Evolutionary conservation across 2,329 filamentous ascomycete species (phyloP).

Genomic region (Fusarium goolgardi): DNA sequence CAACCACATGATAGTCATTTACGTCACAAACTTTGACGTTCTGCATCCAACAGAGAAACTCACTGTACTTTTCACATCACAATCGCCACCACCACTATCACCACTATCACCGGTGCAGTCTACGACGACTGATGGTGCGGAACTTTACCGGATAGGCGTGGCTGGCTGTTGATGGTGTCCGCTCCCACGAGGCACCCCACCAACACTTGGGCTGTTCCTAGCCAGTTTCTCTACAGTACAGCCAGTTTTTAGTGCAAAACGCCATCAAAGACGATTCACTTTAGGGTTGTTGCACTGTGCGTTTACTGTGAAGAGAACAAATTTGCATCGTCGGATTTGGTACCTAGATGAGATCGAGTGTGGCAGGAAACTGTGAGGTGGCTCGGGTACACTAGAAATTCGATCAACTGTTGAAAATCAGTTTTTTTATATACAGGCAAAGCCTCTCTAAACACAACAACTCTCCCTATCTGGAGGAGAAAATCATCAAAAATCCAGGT

Average conservation of each 20-base stretch:
- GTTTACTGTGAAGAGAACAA: conserved; percentile 19
- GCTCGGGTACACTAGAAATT: background rate
- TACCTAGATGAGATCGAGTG: conserved; percentile 3
- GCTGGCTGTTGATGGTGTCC: conserved; percentile 33
- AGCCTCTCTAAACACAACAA: background rate
- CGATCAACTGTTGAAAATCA: background rate
- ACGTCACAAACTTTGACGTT: conserved; percentile 38
- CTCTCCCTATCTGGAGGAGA: too few relatives aligned
- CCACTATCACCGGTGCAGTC: conserved; percentile 16
- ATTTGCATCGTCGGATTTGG: background rate
- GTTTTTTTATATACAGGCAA: background rate
- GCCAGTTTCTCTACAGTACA: conserved; percentile 3
- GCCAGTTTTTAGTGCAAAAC: conserved; percentile 39
- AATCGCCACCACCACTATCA: conserved; percentile 23
- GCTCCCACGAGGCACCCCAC: conserved; percentile 45
- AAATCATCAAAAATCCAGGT: background rate
- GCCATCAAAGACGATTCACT: conserved; percentile 22
- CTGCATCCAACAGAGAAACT: conserved; percentile 23
- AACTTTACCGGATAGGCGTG: conserved; percentile 43
- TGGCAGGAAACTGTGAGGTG: background rate
- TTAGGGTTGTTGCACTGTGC: conserved; percentile 26
- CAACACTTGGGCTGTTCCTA: conserved; percentile 32
- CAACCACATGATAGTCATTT: conserved; percentile 38
- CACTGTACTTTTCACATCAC: conserved; percentile 28
- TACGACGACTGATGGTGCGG: conserved; percentile 37